phyloP scores from a whole-genome alignment of 257 asterid genomes.

The Verbascum thapsus region DNA sequence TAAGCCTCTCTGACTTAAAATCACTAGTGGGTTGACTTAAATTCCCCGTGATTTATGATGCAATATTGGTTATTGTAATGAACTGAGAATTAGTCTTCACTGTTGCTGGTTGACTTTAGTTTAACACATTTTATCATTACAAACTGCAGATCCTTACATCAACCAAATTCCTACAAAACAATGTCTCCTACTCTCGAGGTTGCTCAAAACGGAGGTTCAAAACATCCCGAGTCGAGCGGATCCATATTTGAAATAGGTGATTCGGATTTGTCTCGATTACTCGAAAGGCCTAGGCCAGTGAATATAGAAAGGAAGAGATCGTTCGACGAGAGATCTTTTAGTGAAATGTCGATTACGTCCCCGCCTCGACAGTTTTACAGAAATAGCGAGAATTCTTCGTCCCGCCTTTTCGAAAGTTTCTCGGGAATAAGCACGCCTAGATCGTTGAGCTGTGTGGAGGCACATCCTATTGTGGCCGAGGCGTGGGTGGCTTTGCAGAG shows the following conservation, averaged over 20 bases:
- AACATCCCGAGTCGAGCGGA: conserved; percentile 47
- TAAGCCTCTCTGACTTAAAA: conserved; percentile 1
- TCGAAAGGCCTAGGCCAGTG: conserved; percentile 64
- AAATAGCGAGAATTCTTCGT: conserved; percentile 58
- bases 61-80: not conserved
- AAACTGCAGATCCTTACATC: conserved; percentile 35
- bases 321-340: conserved; percentile 82
- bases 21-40: conserved; percentile 37
- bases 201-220: conserved; percentile 50
- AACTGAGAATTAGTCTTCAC: not conserved
- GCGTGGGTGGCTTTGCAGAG: conserved; percentile 89
- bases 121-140: not conserved
- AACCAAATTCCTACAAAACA: conserved; percentile 3
- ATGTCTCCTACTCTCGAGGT: conserved; percentile 60
- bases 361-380: conserved; percentile 56
- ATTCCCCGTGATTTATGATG: conserved; percentile 20
- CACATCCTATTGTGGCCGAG: conserved; percentile 76
- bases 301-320: conserved; percentile 84
- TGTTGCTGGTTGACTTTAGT: not conserved
- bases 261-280: conserved; percentile 55
- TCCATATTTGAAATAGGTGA: conserved; percentile 79
- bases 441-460: conserved; percentile 60
- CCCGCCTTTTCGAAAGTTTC: conserved; percentile 59
- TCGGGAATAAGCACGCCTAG: conserved; percentile 79
- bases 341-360: conserved; percentile 75